These are phyloP conservation scores for Allomyces javanicus DNA, from an alignment of 192 early-diverging fungal genomes.

Conservation along the genomic window DNA sequence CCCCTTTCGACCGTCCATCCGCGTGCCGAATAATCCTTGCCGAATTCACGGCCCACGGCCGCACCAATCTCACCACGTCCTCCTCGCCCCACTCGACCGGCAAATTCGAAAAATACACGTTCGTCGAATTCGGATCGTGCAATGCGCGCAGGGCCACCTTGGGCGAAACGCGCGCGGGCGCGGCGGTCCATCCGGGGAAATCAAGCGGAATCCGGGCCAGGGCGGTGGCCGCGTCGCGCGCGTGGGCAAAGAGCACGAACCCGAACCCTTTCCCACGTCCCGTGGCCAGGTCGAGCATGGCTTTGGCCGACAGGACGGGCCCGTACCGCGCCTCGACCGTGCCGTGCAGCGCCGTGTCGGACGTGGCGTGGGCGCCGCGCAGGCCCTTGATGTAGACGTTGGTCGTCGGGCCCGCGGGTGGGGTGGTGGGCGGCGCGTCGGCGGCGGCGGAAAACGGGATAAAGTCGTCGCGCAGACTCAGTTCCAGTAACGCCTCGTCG, in stretches of 20 bases:
- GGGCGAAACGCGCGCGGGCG: no score
- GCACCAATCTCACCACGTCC: conserved; percentile 41
- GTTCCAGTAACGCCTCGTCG: no score
- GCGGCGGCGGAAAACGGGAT: no score
- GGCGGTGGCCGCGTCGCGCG: no score
- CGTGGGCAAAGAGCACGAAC: conserved; percentile 56
- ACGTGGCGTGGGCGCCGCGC: conserved; percentile 45
- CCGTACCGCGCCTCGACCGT: conserved; percentile 30
- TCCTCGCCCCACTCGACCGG: conserved; percentile 54
- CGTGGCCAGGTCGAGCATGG: conserved; percentile 60
- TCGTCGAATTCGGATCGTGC: conserved; percentile 25
- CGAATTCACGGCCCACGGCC: conserved; percentile 43
- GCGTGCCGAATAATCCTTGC: conserved; percentile 54
- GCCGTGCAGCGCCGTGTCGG: conserved; percentile 40
- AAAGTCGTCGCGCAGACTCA: no score
- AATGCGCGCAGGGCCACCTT: no score
- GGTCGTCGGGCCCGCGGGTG: conserved; percentile 5
- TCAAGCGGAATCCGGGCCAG: no score
- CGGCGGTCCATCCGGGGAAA: no score
- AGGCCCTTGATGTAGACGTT: conserved; percentile 50
- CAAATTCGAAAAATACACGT: conserved; percentile 71
- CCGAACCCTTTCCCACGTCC: conserved; percentile 76
- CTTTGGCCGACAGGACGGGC: conserved; percentile 54
- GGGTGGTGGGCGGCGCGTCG: no score
- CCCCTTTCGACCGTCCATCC: conserved; percentile 42